Base-by-base conservation (phyloP, 2,329 filamentous ascomycete genomes). In the Neofusicoccum sp. region DNA sequence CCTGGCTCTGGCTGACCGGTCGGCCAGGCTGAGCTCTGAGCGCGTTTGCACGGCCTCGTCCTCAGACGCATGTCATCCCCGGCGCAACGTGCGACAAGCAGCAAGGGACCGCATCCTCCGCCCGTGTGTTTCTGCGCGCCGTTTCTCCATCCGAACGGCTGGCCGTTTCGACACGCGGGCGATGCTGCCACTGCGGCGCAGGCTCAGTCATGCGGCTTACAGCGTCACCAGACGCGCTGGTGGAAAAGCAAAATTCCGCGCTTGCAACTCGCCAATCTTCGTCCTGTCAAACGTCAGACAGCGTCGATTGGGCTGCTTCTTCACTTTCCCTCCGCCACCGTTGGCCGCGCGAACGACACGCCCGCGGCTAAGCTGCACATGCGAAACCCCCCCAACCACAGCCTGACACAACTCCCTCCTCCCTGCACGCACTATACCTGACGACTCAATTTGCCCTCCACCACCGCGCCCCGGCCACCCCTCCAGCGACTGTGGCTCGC, bases 381-480 rank as follows among this genome's bases (percentile, higher is more conserved):
- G 49, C 60, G 60, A 62, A 56, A 62, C 60, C 39, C 29, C 41
- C 33, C 60, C 60, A 62, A 33, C 56, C 60, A 62, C 48, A 29
- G 48, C 60, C 48, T 48, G 60, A 56, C 60, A 62, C 60, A 62
- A 12, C 29, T 47, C 54, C 22, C 34, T 8, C 37, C 52, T 43
- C 52, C 52, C 39, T 56, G 52, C 39, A 56, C 52, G 37, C 4
- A 9, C 37, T 11, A 33, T 37, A 29, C 49, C 33, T 37, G 33
- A 22, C 49, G 49, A 52, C 34, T 52, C 34, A 31, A 7, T 3
- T 7, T 29, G 31, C 49, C 45, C 45, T 49, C 45, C 45, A 33
- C 47, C 47, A 31, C n/a, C 44, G 22, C 29, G n/a, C 16, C 9
- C 43, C 22, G 22, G 11, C 43, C 43, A 45, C 16, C 43, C 22